These are phyloP conservation scores for Lachnellula hyalina DNA, from an alignment of 2,329 filamentous ascomycete genomes.

Conservation along the genomic window DNA sequence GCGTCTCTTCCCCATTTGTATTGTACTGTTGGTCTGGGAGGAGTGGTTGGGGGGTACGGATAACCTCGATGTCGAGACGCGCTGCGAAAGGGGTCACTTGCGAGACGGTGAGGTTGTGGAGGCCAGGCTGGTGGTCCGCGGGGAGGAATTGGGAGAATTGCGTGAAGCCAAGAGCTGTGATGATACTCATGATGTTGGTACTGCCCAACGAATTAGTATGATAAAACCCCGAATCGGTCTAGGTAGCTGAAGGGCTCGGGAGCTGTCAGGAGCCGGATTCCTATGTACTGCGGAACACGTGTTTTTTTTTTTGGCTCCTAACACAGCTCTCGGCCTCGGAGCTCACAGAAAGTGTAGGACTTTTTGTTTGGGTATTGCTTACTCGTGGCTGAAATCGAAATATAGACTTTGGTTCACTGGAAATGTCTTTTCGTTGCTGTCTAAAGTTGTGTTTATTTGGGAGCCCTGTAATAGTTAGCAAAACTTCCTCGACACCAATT, in stretches of 20 bases:
- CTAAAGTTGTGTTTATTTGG: constrained; percentile 65
- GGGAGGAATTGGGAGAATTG: constrained; percentile 62
- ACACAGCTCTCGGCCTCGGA: too few relatives aligned
- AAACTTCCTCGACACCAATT: neutral
- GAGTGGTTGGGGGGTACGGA: constrained; percentile 61
- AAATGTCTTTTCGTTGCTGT: constrained; percentile 63
- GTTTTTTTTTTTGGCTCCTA: too few relatives aligned
- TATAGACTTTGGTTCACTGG: constrained; percentile 69
- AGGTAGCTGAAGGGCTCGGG: too few relatives aligned
- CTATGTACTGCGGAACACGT: too few relatives aligned
- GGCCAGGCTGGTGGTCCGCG: constrained; percentile 46
- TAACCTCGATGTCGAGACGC: constrained; percentile 68
- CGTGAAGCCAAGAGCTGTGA: constrained; percentile 66
- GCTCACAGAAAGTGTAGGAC: too few relatives aligned
- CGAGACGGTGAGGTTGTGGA: constrained; percentile 59
- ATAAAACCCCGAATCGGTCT: too few relatives aligned
- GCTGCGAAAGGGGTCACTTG: constrained; percentile 68
- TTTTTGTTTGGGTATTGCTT: too few relatives aligned
- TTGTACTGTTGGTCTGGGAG: constrained; percentile 43
- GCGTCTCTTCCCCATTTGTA: constrained; percentile 48
- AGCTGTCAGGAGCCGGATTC: too few relatives aligned
- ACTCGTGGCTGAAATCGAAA: constrained; percentile 72
- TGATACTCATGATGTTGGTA: constrained; percentile 64
- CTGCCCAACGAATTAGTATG: too few relatives aligned
- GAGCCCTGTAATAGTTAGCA: constrained; percentile 34